Evolutionary conservation across 1,139 yeast species (phyloP).

Genomic region (Geotrichum carabidarum): DNA sequence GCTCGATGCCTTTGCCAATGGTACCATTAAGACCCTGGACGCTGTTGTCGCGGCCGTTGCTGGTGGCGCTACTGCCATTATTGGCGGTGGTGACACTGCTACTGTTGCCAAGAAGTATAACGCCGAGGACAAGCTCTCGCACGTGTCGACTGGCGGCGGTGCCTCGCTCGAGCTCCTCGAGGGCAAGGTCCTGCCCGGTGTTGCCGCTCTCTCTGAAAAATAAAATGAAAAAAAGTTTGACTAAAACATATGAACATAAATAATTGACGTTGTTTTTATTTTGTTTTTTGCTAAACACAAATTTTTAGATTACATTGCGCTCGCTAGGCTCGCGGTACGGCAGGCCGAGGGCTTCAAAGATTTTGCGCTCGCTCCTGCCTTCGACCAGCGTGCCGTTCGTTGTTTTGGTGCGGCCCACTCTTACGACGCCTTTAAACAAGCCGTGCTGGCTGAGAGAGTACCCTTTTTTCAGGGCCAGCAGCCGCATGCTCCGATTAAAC

Average conservation of each 20-base stretch:
- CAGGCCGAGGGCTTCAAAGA: constrained; percentile 47
- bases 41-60: constrained; percentile 82
- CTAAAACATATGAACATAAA: background rate
- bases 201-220: constrained; percentile 77
- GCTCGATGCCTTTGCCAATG: constrained; percentile 80
- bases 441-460: constrained; percentile 49
- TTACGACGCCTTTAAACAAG: constrained; percentile 32
- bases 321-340: constrained; percentile 45
- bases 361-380: constrained; percentile 44
- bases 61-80: constrained; percentile 88
- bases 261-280: background rate
- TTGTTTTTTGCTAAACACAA: background rate
- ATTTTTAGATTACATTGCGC: constrained; percentile 30
- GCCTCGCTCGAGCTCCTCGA: constrained; percentile 95
- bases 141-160: constrained; percentile 99
- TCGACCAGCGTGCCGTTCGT: constrained; percentile 39
- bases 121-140: constrained; percentile 89
- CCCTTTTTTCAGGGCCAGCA: constrained; percentile 45
- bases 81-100: constrained; percentile 99
- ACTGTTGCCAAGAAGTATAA: constrained; percentile 97
- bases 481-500: constrained; percentile 50
- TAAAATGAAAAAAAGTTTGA: no score
- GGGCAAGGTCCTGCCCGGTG: constrained; percentile 98
- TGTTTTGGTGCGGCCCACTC: constrained; percentile 10
- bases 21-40: constrained; percentile 84